phyloP scores from a whole-genome alignment of 2,329 filamentous ascomycete genomes.

The Fusarium solani-melongenae region DNA sequence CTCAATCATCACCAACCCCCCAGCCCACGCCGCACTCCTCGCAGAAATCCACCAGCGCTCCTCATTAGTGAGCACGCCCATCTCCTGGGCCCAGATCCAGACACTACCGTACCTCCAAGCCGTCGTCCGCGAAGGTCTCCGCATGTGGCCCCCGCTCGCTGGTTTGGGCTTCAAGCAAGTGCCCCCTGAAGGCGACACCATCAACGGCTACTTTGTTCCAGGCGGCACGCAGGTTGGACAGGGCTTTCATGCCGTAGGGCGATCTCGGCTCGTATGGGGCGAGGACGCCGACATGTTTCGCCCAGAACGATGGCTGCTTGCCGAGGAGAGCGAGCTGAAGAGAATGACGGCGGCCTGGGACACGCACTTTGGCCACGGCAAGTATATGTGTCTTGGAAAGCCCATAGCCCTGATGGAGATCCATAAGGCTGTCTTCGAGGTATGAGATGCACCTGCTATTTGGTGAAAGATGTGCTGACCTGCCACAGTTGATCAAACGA shows the following conservation, averaged over 20 bases:
- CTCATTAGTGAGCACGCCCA: slow-evolving; percentile 48
- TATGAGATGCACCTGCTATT: slow-evolving; percentile 33
- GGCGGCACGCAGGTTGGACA: slow-evolving; percentile 64
- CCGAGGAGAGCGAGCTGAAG: slow-evolving; percentile 43
- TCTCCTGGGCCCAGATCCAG: slow-evolving; percentile 61
- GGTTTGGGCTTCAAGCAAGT: slow-evolving; percentile 64
- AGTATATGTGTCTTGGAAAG: slow-evolving; percentile 58
- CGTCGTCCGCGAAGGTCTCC: slow-evolving; percentile 66
- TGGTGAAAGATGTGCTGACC: neutral
- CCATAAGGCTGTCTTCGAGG: slow-evolving; percentile 60
- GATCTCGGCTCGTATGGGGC: slow-evolving; percentile 61
- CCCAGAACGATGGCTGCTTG: slow-evolving; percentile 65
- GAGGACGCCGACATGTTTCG: slow-evolving; percentile 62
- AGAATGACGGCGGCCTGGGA: slow-evolving; percentile 54
- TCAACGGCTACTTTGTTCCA: slow-evolving; percentile 63
- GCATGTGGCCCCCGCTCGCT: slow-evolving; percentile 65
- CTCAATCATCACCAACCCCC: slow-evolving; percentile 59
- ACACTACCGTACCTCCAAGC: slow-evolving; percentile 65
- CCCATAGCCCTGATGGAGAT: slow-evolving; percentile 61
- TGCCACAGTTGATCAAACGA: slow-evolving; percentile 44
- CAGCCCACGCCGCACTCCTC: slow-evolving; percentile 53
- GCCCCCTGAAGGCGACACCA: slow-evolving; percentile 61
- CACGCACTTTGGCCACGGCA: slow-evolving; percentile 58
- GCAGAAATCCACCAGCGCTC: slow-evolving; percentile 58
- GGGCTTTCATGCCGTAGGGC: slow-evolving; percentile 65